Conservation (phyloP, 192 early-diverging fungal species). For the Coemansia sp. region DNA sequence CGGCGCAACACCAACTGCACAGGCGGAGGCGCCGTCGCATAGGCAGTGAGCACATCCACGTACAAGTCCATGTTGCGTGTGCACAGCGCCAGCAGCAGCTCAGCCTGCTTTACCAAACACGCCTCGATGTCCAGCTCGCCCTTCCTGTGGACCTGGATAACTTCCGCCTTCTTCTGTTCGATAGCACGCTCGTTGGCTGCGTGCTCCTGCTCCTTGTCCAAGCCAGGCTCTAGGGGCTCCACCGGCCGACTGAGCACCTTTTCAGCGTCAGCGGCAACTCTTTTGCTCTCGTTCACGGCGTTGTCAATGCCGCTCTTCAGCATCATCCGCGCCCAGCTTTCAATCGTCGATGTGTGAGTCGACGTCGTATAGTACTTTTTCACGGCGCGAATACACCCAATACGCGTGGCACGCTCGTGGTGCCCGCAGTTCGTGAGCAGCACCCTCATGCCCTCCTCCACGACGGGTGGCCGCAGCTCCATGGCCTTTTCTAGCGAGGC, state of each 20-base stretch:
- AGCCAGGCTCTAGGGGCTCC: background rate
- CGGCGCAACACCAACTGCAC: constrained; percentile 31
- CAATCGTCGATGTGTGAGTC: constrained; percentile 21
- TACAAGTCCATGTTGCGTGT: constrained; percentile 47
- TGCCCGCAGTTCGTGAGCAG: constrained; percentile 45
- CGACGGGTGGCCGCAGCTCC: constrained; percentile 45
- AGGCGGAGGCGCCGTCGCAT: constrained; percentile 1
- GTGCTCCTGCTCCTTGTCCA: background rate
- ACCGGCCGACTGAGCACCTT: background rate
- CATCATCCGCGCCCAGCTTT: constrained; percentile 24
- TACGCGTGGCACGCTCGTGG: constrained; percentile 36
- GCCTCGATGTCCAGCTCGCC: constrained; percentile 28
- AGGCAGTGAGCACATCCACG: constrained; percentile 29
- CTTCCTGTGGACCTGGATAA: constrained; percentile 20
- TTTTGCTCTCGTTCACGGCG: constrained; percentile 1
- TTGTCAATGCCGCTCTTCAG: constrained; percentile 19
- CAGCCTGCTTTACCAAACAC: constrained; percentile 26
- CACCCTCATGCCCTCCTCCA: constrained; percentile 33
- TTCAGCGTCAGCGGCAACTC: background rate
- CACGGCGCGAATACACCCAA: constrained; percentile 47
- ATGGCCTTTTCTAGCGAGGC: constrained; percentile 45
- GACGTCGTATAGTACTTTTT: constrained; percentile 40
- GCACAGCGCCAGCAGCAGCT: constrained; percentile 51
- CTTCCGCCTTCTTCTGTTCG: constrained; percentile 21
- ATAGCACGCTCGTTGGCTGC: constrained; percentile 9